Conservation (phyloP, 768 basidiomycete genomes). For the Trametes elegans region DNA sequence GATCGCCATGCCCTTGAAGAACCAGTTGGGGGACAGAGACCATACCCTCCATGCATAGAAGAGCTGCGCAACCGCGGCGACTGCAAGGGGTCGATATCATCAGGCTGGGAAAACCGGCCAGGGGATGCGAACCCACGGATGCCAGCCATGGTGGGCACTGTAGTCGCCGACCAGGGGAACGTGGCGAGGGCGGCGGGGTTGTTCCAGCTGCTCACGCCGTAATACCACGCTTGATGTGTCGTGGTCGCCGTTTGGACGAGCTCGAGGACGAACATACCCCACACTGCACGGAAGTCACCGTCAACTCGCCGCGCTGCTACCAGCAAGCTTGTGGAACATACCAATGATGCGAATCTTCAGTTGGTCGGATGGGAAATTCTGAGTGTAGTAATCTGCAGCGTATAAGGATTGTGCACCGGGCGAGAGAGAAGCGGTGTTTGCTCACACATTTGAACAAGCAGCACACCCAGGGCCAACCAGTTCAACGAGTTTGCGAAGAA, state of each 20-base stretch:
- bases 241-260: constrained; percentile 23
- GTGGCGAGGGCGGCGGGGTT: constrained; percentile 18
- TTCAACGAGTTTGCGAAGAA: constrained; percentile 11
- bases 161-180: constrained; percentile 16
- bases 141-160: constrained; percentile 21
- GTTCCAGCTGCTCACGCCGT: constrained; percentile 25
- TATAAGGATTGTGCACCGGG: neutral
- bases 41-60: constrained; percentile 26
- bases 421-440: neutral
- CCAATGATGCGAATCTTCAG: neutral
- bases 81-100: neutral
- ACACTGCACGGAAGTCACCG: neutral
- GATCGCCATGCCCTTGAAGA: neutral
- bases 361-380: constrained; percentile 1
- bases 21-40: constrained; percentile 4
- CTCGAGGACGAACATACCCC: constrained; percentile 17
- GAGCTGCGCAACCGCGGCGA: constrained; percentile 22
- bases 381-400: neutral
- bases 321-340: neutral
- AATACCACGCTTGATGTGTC: constrained; percentile 23
- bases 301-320: neutral
- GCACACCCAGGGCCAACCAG: constrained; percentile 7
- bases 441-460: constrained; percentile 11
- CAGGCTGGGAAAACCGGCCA: neutral
- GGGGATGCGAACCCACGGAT: constrained; percentile 12